Evolutionary conservation across 2,329 filamentous ascomycete genomes (phyloP).

Genomic region (Sporothrix brunneoviolacea): DNA sequence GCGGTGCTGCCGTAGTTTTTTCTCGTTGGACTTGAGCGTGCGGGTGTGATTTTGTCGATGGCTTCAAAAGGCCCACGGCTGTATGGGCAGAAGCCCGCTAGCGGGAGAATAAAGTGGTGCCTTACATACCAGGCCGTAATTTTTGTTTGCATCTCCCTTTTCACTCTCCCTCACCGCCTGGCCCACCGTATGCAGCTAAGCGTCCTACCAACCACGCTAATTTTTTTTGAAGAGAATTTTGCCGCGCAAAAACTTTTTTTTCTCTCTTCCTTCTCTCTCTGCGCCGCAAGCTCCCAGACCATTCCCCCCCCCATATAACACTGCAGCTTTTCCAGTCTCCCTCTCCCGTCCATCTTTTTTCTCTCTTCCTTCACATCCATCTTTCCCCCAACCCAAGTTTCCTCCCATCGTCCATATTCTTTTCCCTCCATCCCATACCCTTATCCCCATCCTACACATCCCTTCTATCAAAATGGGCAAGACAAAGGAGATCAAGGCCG

Average conservation of each 20-base stretch:
- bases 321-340: neutral
- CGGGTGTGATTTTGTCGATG: too few relatives aligned
- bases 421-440: neutral
- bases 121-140: constrained; percentile 2
- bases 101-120: constrained; percentile 1
- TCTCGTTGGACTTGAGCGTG: too few relatives aligned
- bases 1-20: too few relatives aligned
- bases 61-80: neutral
- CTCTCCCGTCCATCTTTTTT: constrained; percentile 13
- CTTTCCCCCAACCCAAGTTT: neutral
- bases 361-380: neutral
- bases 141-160: neutral
- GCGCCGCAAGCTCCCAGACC: too few relatives aligned
- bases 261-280: constrained; percentile 3
- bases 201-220: constrained; percentile 18
- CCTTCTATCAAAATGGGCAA: constrained; percentile 52
- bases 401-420: neutral
- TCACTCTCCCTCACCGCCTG: constrained; percentile 23
- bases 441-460: constrained; percentile 12
- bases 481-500: constrained; percentile 51
- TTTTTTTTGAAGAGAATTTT: constrained; percentile 20
- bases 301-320: neutral
- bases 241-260: constrained; percentile 19
- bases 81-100: neutral
- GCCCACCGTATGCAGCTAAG: neutral